A percentile compares a stretch with the other conserved stretches of the same genome.
Conservation (phyloP, 1,139 yeast genomes). For the Debaryomyces coudertii region DNA sequence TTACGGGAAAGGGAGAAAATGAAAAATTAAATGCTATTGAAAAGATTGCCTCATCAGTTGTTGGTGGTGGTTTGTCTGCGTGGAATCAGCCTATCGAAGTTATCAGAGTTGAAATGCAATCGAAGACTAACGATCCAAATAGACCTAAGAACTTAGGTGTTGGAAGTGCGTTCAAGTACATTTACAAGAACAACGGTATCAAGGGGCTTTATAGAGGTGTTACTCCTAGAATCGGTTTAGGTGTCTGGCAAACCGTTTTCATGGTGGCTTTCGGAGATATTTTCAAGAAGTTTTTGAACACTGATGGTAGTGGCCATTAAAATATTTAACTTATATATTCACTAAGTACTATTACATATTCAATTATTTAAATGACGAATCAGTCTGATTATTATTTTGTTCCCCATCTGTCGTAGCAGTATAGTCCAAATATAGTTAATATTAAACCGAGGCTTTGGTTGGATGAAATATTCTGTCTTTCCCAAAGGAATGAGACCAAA, state of each 20-base stretch:
- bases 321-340: not conserved
- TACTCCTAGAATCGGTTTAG: slow-evolving; percentile 93
- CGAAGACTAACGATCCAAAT: slow-evolving; percentile 87
- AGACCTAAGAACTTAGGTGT: slow-evolving; percentile 92
- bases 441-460: slow-evolving; percentile 70
- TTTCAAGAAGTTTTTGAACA: slow-evolving; percentile 48
- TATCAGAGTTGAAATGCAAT: slow-evolving; percentile 96
- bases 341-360: slow-evolving; percentile 4
- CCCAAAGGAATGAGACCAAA: slow-evolving; percentile 77
- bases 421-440: slow-evolving; percentile 67
- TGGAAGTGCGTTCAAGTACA: slow-evolving; percentile 75
- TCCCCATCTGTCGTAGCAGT: slow-evolving; percentile 79
- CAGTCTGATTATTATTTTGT: slow-evolving; percentile 9
- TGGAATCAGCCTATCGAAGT: slow-evolving; percentile 99
- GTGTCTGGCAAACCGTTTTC: slow-evolving; percentile 98
- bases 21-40: slow-evolving; percentile 73
- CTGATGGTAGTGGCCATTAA: slow-evolving; percentile 45
- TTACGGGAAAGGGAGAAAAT: slow-evolving; percentile 61
- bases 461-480: slow-evolving; percentile 57
- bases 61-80: slow-evolving; percentile 97
- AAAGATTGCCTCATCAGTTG: slow-evolving; percentile 80
- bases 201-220: slow-evolving; percentile 96
- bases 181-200: slow-evolving; percentile 78
- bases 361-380: slow-evolving; percentile 2
- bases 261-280: slow-evolving; percentile 99